Evolutionary conservation across 352 stramenopile genomes (phyloP).

Genomic region (Globisporangium paroecandrum): DNA sequence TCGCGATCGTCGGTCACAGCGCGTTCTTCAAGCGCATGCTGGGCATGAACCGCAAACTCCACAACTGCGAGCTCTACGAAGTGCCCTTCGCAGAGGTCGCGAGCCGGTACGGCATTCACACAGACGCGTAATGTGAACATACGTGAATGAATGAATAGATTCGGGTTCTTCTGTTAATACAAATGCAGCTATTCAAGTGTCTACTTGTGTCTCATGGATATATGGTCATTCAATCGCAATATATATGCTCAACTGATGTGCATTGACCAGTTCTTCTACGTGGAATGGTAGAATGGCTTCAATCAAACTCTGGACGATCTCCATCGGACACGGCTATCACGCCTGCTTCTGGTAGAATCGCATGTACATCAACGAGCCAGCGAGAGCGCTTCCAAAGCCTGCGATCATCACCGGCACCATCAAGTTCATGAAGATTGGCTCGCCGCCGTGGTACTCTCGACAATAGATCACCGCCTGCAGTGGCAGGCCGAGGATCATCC

Average conservation of each 20-base stretch:
- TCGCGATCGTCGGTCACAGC: constrained; percentile 80
- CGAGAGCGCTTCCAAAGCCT: constrained; percentile 47
- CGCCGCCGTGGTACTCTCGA: constrained; percentile 71
- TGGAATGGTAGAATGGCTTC: neutral
- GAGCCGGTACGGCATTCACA: constrained; percentile 13
- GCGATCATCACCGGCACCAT: constrained; percentile 76
- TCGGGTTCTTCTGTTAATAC: neutral
- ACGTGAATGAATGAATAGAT: neutral
- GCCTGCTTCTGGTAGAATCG: constrained; percentile 23
- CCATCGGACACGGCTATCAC: neutral
- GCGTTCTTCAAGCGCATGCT: constrained; percentile 86
- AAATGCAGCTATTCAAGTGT: neutral
- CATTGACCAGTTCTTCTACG: neutral
- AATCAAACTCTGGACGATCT: neutral
- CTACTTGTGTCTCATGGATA: neutral
- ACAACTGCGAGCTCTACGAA: constrained; percentile 76
- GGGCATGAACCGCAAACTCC: constrained; percentile 69
- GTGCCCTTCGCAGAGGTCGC: constrained; percentile 32
- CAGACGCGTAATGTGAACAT: neutral
- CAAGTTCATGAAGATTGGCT: constrained; percentile 75
- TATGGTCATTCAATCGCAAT: neutral
- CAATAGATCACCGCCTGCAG: constrained; percentile 81
- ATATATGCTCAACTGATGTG: neutral
- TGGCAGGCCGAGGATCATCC: constrained; percentile 70
- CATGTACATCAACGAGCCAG: constrained; percentile 47